A percentile compares a stretch with the other conserved stretches of the same genome.
These are phyloP conservation scores for Cryphonectria radicalis DNA, from an alignment of 2,329 filamentous ascomycete genomes.

Conservation along the genomic window DNA sequence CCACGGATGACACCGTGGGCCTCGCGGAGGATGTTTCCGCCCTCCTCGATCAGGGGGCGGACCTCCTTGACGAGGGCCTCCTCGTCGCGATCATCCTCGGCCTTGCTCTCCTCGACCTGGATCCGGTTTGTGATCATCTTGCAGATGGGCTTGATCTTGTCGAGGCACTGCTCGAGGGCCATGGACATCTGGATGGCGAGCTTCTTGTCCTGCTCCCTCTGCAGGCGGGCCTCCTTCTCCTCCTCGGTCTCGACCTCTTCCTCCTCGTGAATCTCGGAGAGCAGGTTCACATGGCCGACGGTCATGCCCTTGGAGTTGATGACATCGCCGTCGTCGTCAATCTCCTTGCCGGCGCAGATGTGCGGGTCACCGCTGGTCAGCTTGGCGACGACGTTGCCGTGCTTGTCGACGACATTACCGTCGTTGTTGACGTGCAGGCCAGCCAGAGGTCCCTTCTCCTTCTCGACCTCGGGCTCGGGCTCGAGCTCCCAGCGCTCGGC, in stretches of 20 bases:
- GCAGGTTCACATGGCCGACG: slow-evolving; percentile 69
- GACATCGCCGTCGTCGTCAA: slow-evolving; percentile 73
- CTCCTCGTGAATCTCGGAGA: slow-evolving; percentile 59
- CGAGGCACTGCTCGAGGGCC: slow-evolving; percentile 77
- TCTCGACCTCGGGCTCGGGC: slow-evolving; percentile 54
- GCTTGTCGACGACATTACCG: slow-evolving; percentile 62
- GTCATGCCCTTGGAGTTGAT: slow-evolving; percentile 69
- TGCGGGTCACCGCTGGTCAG: slow-evolving; percentile 69
- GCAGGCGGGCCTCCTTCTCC: slow-evolving; percentile 58
- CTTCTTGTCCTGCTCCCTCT: slow-evolving; percentile 70
- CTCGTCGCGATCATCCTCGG: slow-evolving; percentile 87
- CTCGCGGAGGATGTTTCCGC: slow-evolving; percentile 78
- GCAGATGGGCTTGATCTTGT: slow-evolving; percentile 82
- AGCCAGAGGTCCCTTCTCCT: slow-evolving; percentile 55
- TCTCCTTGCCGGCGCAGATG: slow-evolving; percentile 68
- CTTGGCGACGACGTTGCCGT: slow-evolving; percentile 66
- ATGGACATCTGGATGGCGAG: slow-evolving; percentile 75
- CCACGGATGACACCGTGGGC: slow-evolving; percentile 86
- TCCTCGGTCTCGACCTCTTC: slow-evolving; percentile 60
- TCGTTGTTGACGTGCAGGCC: slow-evolving; percentile 62
- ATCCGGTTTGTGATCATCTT: slow-evolving; percentile 86
- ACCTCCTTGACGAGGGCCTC: slow-evolving; percentile 86
- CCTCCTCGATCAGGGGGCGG: slow-evolving; percentile 87
- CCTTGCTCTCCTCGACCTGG: slow-evolving; percentile 77
- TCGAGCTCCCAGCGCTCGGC: slow-evolving; percentile 60